These are phyloP conservation scores for Alloascoidea africana DNA, from an alignment of 805 yeast species.

Conservation along the genomic window DNA sequence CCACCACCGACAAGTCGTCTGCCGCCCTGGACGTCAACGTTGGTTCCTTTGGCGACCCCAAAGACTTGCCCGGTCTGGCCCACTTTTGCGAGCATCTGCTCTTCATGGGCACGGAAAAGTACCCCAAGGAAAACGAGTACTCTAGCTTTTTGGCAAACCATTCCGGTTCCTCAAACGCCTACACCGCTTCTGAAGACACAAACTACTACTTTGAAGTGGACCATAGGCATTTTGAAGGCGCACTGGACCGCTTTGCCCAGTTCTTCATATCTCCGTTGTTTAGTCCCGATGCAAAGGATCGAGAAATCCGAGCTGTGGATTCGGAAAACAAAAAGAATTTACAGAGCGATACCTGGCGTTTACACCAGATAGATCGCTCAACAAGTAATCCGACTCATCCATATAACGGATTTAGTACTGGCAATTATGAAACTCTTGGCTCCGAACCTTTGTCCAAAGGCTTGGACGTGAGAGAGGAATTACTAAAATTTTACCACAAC, in stretches of 20 bases:
- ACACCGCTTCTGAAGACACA: slow-evolving; percentile 77
- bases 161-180: slow-evolving; percentile 85
- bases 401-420: slow-evolving; percentile 78
- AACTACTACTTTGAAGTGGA: slow-evolving; percentile 83
- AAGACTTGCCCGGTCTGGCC: slow-evolving; percentile 61
- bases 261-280: slow-evolving; percentile 83
- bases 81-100: slow-evolving; percentile 81
- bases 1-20: slow-evolving; percentile 45
- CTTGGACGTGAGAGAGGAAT: slow-evolving; percentile 64
- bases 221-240: slow-evolving; percentile 65
- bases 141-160: slow-evolving; percentile 64
- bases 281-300: slow-evolving; percentile 56
- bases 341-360: slow-evolving; percentile 81
- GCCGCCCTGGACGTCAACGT: slow-evolving; percentile 63
- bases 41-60: slow-evolving; percentile 75
- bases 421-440: slow-evolving; percentile 64
- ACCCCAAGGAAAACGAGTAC: slow-evolving; percentile 64
- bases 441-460: slow-evolving; percentile 44
- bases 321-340: slow-evolving; percentile 91
- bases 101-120: slow-evolving; percentile 69
- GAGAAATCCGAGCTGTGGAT: slow-evolving; percentile 91
- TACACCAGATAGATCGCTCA: slow-evolving; percentile 70
- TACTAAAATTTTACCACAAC: slow-evolving; percentile 55
- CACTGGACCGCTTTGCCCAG: slow-evolving; percentile 85
- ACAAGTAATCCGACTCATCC: slow-evolving; percentile 69